Percentiles rank a stretch among this genome's conserved stretches.
Conservation (phyloP, 202 grass and related monocot genomes). For the Digitaria exilis region DNA sequence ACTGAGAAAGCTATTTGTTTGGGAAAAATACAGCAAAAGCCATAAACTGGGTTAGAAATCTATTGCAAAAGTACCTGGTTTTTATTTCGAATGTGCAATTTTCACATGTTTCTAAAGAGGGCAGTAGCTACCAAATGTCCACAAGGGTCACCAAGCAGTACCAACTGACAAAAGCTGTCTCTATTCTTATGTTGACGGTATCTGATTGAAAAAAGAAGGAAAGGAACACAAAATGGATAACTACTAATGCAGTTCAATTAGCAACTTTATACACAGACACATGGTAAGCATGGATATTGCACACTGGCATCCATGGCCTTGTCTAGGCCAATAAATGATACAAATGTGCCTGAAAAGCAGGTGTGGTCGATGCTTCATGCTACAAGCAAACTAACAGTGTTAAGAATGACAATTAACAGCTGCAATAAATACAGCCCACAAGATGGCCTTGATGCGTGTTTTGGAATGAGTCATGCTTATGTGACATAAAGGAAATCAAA, state of each 20-base stretch:
- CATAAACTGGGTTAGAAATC: not conserved
- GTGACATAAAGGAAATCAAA: not conserved
- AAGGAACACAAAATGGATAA: slow-evolving; percentile 7
- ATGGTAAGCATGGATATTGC: not conserved
- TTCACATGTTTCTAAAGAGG: slow-evolving; percentile 7
- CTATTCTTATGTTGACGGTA: not conserved
- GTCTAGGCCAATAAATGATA: too few species aligned
- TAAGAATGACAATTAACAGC: too few species aligned
- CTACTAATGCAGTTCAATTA: not conserved
- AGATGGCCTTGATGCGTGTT: slow-evolving; percentile 13
- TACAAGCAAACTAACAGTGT: too few species aligned
- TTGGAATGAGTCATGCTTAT: not conserved
- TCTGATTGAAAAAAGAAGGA: not conserved
- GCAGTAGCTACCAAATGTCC: not conserved
- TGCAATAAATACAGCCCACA: slow-evolving; percentile 2
- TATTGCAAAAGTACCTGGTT: not conserved
- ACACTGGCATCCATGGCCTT: not conserved
- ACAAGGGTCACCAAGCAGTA: not conserved
- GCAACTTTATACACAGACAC: not conserved
- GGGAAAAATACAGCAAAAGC: not conserved
- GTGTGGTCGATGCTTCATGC: too few species aligned
- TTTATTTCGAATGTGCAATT: not conserved
- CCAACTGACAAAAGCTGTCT: not conserved
- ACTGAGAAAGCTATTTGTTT: too few species aligned
- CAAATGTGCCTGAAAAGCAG: not conserved